Conservation (phyloP, 2,329 filamentous ascomycete genomes). For the Aspergillus aculeatinus region DNA sequence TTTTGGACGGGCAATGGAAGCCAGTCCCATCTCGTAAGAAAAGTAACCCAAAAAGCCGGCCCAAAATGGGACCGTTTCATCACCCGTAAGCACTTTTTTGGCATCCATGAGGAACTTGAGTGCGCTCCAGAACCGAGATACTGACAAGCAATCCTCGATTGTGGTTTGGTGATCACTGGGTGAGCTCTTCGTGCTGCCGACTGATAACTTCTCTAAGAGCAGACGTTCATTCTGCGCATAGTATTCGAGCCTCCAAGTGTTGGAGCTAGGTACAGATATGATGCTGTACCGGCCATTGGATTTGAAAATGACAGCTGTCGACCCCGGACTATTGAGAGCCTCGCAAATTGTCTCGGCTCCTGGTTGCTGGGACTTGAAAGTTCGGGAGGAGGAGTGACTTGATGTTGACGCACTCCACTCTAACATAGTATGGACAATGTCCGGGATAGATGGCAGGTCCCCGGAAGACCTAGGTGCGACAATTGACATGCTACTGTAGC, state of each 20-base stretch:
- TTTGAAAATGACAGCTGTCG: constrained; percentile 41
- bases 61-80: constrained; percentile 60
- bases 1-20: constrained; percentile 49
- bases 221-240: constrained; percentile 25
- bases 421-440: constrained; percentile 50
- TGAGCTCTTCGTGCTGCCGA: neutral
- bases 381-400: constrained; percentile 25
- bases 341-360: constrained; percentile 37
- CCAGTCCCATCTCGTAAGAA: constrained; percentile 78
- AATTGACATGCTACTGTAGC: constrained; percentile 19
- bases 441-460: constrained; percentile 22
- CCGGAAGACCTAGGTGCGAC: constrained; percentile 21
- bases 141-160: constrained; percentile 20
- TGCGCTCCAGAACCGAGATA: constrained; percentile 35
- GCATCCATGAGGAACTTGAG: constrained; percentile 42
- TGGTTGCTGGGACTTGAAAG: constrained; percentile 22
- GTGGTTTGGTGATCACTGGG: neutral
- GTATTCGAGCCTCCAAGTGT: constrained; percentile 41
- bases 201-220: constrained; percentile 22
- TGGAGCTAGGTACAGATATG: constrained; percentile 36
- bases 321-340: constrained; percentile 31
- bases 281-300: constrained; percentile 44
- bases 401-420: constrained; percentile 35
- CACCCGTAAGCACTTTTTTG: constrained; percentile 38
- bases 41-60: constrained; percentile 83